These are phyloP conservation scores for Rhododendron molle DNA, from an alignment of 148 eudicot genomes.

Conservation along the genomic window DNA sequence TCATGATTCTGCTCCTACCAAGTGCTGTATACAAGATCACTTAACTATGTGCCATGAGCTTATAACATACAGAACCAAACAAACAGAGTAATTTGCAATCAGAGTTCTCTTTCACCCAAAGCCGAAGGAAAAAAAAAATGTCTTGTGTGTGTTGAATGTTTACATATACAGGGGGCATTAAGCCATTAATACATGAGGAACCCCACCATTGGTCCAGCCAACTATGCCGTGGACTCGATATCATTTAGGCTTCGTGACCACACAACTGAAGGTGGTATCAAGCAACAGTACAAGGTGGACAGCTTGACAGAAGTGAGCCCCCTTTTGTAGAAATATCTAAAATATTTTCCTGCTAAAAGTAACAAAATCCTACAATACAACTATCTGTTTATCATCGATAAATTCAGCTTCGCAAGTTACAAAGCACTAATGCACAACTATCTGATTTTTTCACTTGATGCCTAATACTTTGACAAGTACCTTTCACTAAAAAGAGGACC, in stretches of 20 bases:
- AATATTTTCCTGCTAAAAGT: neutral
- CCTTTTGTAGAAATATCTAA: neutral
- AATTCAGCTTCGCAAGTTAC: neutral
- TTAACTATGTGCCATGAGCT: neutral
- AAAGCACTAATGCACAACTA: neutral
- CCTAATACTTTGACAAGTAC: neutral
- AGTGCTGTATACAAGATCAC: too few relatives aligned
- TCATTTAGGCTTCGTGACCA: neutral
- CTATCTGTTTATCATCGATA: neutral
- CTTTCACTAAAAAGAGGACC: neutral
- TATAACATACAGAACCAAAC: too few relatives aligned
- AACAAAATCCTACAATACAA: neutral
- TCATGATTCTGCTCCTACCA: neutral
- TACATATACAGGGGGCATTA: too few relatives aligned
- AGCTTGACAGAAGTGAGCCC: neutral
- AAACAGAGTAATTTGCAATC: too few relatives aligned
- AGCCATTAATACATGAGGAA: neutral
- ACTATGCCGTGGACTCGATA: neutral
- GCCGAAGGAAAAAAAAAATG: too few relatives aligned
- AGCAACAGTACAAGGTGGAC: neutral
- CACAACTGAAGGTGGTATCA: neutral
- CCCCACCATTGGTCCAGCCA: neutral
- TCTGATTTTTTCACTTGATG: neutral
- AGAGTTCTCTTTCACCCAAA: too few relatives aligned
- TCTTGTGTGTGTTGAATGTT: too few relatives aligned